Percentiles rank a stretch among this genome's conserved stretches.
Evolutionary conservation across 306 rosid species (phyloP).

Genomic region (Quercus mongolica): DNA sequence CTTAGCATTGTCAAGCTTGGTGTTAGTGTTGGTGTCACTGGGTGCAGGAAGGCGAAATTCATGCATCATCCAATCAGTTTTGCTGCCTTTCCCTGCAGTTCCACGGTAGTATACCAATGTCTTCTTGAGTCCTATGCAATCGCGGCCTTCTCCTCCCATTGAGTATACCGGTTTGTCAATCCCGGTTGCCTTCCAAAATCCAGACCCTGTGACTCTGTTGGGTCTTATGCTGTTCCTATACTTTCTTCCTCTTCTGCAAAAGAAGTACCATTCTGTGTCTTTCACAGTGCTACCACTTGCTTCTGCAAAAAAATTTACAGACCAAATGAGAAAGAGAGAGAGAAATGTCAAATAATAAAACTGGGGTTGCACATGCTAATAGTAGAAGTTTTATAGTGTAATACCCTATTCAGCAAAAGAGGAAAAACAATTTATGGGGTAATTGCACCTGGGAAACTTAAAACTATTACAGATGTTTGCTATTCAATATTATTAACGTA

Average conservation of each 20-base stretch:
- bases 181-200: slow-evolving; percentile 97
- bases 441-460: neutral
- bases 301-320: slow-evolving; percentile 22
- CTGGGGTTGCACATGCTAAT: no score
- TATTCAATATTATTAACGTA: no score
- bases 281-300: slow-evolving; percentile 22
- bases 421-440: no score
- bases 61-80: slow-evolving; percentile 99
- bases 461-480: no score
- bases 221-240: slow-evolving; percentile 88
- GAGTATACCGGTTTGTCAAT: slow-evolving; percentile 47
- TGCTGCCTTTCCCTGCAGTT: slow-evolving; percentile 86
- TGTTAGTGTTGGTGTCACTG: neutral
- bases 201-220: slow-evolving; percentile 78
- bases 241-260: slow-evolving; percentile 87
- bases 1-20: slow-evolving; percentile 2
- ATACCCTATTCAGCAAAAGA: no score
- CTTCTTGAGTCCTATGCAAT: slow-evolving; percentile 83
- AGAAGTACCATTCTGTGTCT: slow-evolving; percentile 79
- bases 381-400: no score
- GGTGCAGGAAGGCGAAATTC: slow-evolving; percentile 81
- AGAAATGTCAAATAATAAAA: no score
- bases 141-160: slow-evolving; percentile 35
- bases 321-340: neutral
- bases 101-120: slow-evolving; percentile 87